Conservation (phyloP, 108 stramenopile genomes). For the Skeletonema grethae region DNA sequence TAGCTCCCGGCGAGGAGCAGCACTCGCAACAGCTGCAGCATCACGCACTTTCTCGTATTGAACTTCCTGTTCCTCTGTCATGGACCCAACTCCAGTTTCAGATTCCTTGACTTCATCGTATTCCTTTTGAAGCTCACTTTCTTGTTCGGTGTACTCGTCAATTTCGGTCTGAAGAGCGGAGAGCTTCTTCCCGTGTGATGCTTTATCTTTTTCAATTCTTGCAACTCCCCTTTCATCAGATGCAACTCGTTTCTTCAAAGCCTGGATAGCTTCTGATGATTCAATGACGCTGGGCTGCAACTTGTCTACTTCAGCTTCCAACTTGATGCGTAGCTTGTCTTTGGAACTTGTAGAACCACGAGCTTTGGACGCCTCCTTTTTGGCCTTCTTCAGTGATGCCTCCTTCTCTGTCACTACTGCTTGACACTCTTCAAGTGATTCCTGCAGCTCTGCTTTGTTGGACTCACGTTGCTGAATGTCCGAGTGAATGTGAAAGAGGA, state of each 20-base stretch:
- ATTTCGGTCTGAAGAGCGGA: conserved; percentile 56
- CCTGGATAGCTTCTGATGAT: conserved; percentile 73
- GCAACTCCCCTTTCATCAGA: conserved; percentile 60
- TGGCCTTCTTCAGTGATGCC: conserved; percentile 65
- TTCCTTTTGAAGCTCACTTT: conserved; percentile 67
- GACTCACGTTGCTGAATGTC: conserved; percentile 81
- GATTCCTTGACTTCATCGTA: conserved; percentile 86
- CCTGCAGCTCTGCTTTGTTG: conserved; percentile 51
- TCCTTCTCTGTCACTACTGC: conserved; percentile 63
- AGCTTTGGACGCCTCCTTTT: conserved; percentile 71
- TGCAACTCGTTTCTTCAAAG: conserved; percentile 63
- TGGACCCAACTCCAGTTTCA: conserved; percentile 43
- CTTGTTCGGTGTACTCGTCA: conserved; percentile 52
- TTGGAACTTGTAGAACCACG: conserved; percentile 56
- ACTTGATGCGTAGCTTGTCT: conserved; percentile 73
- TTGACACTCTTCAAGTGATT: conserved; percentile 61
- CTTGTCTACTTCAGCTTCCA: conserved; percentile 66
- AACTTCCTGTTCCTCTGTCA: conserved; percentile 84
- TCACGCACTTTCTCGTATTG: conserved; percentile 83
- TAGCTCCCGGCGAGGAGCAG: conserved; percentile 62
- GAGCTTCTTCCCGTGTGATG: conserved; percentile 58
- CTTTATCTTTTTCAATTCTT: conserved; percentile 64
- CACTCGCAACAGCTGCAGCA: conserved; percentile 84
- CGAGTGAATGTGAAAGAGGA: conserved; percentile 88
- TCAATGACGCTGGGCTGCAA: conserved; percentile 78